These are phyloP conservation scores for Nevesoporus exiguus DNA, from an alignment of 768 basidiomycete genomes.

Conservation along the genomic window DNA sequence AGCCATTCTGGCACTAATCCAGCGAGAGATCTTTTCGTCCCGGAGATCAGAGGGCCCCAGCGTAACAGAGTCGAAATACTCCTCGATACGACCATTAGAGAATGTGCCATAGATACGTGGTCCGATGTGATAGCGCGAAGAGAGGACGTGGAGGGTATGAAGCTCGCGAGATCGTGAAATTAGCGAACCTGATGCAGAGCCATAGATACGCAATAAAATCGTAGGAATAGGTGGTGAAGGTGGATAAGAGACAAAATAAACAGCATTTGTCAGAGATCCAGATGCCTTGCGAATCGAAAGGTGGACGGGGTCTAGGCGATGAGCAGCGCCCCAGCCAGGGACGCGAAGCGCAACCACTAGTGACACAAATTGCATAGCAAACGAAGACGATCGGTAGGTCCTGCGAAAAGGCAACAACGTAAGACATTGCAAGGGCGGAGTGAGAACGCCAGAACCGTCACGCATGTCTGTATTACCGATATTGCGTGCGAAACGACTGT, in stretches of 20 bases:
- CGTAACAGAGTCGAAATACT: constrained; percentile 89
- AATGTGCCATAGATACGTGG: constrained; percentile 94
- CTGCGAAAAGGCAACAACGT: constrained; percentile 37
- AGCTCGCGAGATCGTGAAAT: constrained; percentile 89
- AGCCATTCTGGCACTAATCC: constrained; percentile 93
- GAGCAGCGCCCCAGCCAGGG: constrained; percentile 53
- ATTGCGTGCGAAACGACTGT: constrained; percentile 30
- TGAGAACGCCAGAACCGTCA: constrained; percentile 36
- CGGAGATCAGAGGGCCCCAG: constrained; percentile 76
- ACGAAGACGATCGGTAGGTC: constrained; percentile 58
- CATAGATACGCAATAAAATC: constrained; percentile 88
- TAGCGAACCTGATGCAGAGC: constrained; percentile 77
- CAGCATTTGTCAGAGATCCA: constrained; percentile 91
- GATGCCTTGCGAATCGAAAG: constrained; percentile 78
- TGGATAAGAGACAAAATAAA: constrained; percentile 90
- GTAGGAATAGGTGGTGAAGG: constrained; percentile 49
- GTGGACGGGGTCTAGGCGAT: constrained; percentile 41
- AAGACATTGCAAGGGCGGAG: constrained; percentile 14
- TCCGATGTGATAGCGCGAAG: constrained; percentile 83
- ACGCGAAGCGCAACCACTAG: constrained; percentile 54
- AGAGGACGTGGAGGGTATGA: constrained; percentile 83
- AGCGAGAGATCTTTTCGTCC: constrained; percentile 68
- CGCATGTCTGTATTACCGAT: constrained; percentile 26
- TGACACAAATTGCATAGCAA: constrained; percentile 53
- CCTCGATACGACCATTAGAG: constrained; percentile 90